Base-by-base conservation (phyloP, 164 flowering plant species). In the Buxus sempervirens region DNA sequence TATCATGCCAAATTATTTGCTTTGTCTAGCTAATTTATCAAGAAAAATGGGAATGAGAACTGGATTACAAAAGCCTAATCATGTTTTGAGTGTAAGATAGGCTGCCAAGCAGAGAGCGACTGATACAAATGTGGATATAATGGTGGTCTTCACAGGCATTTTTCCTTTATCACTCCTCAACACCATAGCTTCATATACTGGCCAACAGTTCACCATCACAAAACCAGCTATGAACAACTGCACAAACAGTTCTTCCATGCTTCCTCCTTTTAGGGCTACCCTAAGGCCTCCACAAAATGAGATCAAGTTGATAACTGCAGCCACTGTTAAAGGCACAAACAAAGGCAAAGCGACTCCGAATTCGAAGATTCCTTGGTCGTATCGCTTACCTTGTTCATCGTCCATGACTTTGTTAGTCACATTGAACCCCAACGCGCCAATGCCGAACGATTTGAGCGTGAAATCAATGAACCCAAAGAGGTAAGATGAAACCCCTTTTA, bases 301-400 rank as follows among this genome's bases (percentile, higher is more conserved):
- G 1, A 78, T 59, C 41, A 91, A 64, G 73, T 83, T 93, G 69
- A 91, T 28, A 0, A 84, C 63, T 0, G 96, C 87, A 0, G 79
- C 83, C 23, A 70, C 70, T 9, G 82, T 36, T 7, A 91, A n/a
- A 0, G 91, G 75, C 57, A 90, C 81, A 63, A 91, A 90, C 82
- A 91, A 70, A 0, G 91, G 85, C 0, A 95, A 84, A 0, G 74
- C 54, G 21, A 80, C 80, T 14, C 97, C 94, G 23, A 91, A 91
- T 54, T 91, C 98, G 15, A 84, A 85, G 0, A 73, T 28, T 19
- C 82, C 90, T 72, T 81, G 82, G 8, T 90, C 80, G 28, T 89
- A 91, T 54, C 78, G 64, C 64, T 83, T 88, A 56, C 75, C 72
- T 61, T 76, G 82, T 58, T 87, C 87, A 6, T 76, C 81, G 23